Conservation (phyloP, 257 asterid species). For the Jasminum sambac region DNA sequence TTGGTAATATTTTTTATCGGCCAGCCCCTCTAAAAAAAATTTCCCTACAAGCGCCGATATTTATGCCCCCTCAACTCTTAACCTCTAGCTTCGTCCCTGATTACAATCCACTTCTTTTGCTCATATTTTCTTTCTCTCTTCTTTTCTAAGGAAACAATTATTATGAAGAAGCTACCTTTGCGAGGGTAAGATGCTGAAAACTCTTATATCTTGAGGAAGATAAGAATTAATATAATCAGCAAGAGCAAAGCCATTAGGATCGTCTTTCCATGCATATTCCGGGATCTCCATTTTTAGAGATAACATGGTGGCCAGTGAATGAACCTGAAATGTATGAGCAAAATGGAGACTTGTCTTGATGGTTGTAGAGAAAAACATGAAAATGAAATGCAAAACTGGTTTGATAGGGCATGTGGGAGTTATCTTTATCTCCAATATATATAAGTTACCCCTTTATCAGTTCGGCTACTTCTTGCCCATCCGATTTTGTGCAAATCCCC, state of each 20-base stretch:
- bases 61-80: too few relatives aligned
- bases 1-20: too few relatives aligned
- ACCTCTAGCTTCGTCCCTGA: too few relatives aligned
- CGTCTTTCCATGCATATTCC: constrained; percentile 80
- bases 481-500: constrained; percentile 83
- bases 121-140: background rate
- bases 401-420: constrained; percentile 8
- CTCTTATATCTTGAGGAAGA: constrained; percentile 73
- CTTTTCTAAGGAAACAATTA: background rate
- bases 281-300: constrained; percentile 96
- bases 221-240: constrained; percentile 58
- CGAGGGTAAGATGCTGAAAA: constrained; percentile 91
- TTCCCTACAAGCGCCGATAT: background rate
- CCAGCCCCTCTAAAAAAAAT: too few relatives aligned
- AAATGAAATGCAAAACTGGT: constrained; percentile 7
- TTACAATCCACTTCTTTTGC: background rate
- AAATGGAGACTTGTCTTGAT: constrained; percentile 16
- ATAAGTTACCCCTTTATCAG: constrained; percentile 88
- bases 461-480: constrained; percentile 98
- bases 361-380: constrained; percentile 16
- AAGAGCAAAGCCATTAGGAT: constrained; percentile 78
- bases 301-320: constrained; percentile 89
- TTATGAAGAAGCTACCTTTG: constrained; percentile 49
- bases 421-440: constrained; percentile 3
- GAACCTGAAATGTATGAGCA: constrained; percentile 59